Evolutionary conservation across 2,329 filamentous ascomycete genomes (phyloP), one percentile per base, ranked within the genome.

Genomic region (Neofusicoccum ribis): DNA sequence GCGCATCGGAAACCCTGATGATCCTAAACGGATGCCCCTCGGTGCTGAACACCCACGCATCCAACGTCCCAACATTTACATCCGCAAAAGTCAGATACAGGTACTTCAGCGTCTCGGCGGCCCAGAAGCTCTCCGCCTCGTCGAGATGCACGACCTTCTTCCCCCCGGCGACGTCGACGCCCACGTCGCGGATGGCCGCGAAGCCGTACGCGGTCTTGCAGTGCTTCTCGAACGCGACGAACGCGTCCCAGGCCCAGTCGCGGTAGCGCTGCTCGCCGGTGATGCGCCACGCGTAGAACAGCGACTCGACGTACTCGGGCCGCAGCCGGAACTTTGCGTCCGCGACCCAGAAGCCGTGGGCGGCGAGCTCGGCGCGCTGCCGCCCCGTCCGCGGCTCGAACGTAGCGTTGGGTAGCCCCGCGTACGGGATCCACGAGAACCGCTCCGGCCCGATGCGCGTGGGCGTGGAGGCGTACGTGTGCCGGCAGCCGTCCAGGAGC

Each of bases 1-100:
- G 11, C 52, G 5, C 27, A 7, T 56, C 54, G 4, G 54, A 17
- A 8, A 43, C 31, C 54, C 75, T 68, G 51, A 77, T 78, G 71
- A 78, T 77, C 56, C 76, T 70, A 39, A 80, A 78, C 5, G 72
- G 66, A 74, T 78, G 77, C 7, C 74, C 78, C 69, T 80, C 80
- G 5, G 79, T 81, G 66, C 76, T 82, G 69, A 80, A 81, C 20
- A 80, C 78, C 78, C 77, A 80, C 6, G 70, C 70, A 70, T 80
- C 76, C 68, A 80, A 67, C 67, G 72, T 78, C 66, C 71, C 76
- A 1, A 74, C 72, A 5, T 76, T 70, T 5, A 71, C 72, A 62
- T 77, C 73, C 3, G 70, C 67, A 67, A 80, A 79, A 2, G 76
- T 75, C n/a, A 80, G 67, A 67, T 72, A 80, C 5, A 77, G 68